A percentile compares a stretch with the other conserved stretches of the same genome.
Conservation (phyloP, 2,329 filamentous ascomycete genomes). For the Pseudocercospora pini-densiflorae region DNA sequence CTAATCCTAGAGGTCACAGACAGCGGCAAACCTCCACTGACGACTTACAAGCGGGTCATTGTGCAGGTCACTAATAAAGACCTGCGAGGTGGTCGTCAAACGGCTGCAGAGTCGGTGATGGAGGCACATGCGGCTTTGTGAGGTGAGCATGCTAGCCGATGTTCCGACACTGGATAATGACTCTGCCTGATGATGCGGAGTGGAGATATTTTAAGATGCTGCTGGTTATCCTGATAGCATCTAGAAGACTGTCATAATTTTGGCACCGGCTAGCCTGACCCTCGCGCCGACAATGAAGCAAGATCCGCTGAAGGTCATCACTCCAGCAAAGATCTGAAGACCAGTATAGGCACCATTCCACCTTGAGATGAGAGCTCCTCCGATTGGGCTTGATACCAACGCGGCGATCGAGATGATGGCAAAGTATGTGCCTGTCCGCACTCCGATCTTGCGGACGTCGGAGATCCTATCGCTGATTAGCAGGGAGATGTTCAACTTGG, state of each 20-base stretch:
- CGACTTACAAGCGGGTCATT: conserved; percentile 14
- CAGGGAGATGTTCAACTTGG: conserved; percentile 29
- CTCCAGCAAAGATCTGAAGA: conserved; percentile 69
- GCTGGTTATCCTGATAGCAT: not conserved
- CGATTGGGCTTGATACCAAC: conserved; percentile 57
- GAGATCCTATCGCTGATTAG: conserved; percentile 50
- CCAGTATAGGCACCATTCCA: conserved; percentile 61
- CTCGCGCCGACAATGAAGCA: conserved; percentile 47
- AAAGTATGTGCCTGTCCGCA: conserved; percentile 68
- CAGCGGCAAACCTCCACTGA: conserved; percentile 12
- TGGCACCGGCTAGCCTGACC: conserved; percentile 40
- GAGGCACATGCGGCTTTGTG: conserved; percentile 1
- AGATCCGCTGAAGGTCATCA: conserved; percentile 52
- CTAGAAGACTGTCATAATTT: conserved; percentile 7
- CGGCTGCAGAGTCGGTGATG: conserved; percentile 10
- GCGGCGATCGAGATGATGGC: conserved; percentile 66
- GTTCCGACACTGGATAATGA: no score
- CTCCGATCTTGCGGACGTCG: conserved; percentile 70
- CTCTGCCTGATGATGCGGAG: no score
- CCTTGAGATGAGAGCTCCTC: conserved; percentile 54
- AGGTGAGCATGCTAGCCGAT: not conserved
- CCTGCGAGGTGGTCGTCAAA: conserved; percentile 2
- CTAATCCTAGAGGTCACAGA: conserved; percentile 13
- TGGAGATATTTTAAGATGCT: not conserved
- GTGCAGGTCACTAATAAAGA: conserved; percentile 15